Conservation (phyloP, 768 basidiomycete genomes). For the Agaricus subrufescens region DNA sequence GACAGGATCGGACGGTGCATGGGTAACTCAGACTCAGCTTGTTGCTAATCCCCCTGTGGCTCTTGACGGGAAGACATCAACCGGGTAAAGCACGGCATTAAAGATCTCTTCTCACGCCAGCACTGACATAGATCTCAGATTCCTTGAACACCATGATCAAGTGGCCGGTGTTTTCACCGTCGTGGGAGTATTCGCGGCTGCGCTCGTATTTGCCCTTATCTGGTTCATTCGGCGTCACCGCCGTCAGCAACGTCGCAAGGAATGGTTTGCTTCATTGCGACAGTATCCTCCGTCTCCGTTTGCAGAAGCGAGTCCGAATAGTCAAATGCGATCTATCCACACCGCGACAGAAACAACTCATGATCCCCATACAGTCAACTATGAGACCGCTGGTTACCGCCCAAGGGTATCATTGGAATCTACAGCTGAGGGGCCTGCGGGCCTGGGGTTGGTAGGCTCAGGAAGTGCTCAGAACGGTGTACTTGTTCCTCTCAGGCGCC, state of each 20-base stretch:
- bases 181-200: conserved; percentile 52
- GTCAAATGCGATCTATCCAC: conserved; percentile 26
- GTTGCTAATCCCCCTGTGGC: conserved; percentile 42
- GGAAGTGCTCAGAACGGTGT: not conserved
- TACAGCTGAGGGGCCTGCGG: not conserved
- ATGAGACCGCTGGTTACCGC: not conserved
- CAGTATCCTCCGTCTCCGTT: conserved; percentile 24
- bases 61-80: conserved; percentile 3
- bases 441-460: conserved; percentile 1
- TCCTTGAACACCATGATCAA: conserved; percentile 63
- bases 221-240: conserved; percentile 40
- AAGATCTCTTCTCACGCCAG: not conserved
- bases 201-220: conserved; percentile 38
- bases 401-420: not conserved
- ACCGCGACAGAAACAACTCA: conserved; percentile 18
- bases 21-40: conserved; percentile 47
- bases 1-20: conserved; percentile 37
- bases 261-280: conserved; percentile 33
- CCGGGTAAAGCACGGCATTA: not conserved
- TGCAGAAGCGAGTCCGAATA: not conserved
- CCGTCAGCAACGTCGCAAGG: conserved; percentile 28
- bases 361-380: conserved; percentile 6
- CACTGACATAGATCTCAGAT: conserved; percentile 28
- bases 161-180: conserved; percentile 73
- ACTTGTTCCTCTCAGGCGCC: conserved; percentile 1